Conservation (phyloP, 2,329 filamentous ascomycete species). For the Rutstroemia sp. region DNA sequence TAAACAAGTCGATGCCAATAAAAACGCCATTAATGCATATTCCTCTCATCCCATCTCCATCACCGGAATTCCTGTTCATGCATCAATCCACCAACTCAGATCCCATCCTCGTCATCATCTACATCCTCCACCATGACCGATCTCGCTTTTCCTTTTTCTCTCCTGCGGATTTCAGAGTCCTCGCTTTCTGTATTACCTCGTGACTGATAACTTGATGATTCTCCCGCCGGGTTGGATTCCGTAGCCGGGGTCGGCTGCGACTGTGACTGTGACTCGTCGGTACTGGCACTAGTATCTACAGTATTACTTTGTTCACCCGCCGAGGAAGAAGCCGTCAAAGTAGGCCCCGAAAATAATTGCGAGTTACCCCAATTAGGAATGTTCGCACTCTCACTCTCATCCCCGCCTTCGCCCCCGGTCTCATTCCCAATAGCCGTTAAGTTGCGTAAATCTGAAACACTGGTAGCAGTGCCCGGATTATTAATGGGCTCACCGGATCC, state of each 20-base stretch:
- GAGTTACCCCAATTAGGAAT: conserved; percentile 10
- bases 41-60: background rate
- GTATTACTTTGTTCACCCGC: conserved; percentile 5
- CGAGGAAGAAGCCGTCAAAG: conserved; percentile 7
- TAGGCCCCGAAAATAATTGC: conserved; percentile 20
- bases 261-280: conserved; percentile 1
- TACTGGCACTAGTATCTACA: conserved; percentile 4
- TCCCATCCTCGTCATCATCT: conserved; percentile 31
- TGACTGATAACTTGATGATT: conserved; percentile 6
- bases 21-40: background rate
- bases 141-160: conserved; percentile 37
- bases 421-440: background rate
- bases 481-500: conserved; percentile 2
- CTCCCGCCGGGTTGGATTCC: background rate
- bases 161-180: conserved; percentile 10
- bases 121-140: conserved; percentile 41
- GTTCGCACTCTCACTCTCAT: background rate
- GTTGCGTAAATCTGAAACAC: background rate
- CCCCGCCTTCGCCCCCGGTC: no score
- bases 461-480: background rate
- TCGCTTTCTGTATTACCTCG: conserved; percentile 5
- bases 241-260: background rate
- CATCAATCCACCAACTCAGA: background rate
- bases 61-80: background rate
- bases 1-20: background rate